Percentiles rank a stretch among this genome's conserved stretches.
These are phyloP conservation scores for Triticum aestivum DNA, from an alignment of 176 grass and related monocot genomes.

Conservation along the genomic window DNA sequence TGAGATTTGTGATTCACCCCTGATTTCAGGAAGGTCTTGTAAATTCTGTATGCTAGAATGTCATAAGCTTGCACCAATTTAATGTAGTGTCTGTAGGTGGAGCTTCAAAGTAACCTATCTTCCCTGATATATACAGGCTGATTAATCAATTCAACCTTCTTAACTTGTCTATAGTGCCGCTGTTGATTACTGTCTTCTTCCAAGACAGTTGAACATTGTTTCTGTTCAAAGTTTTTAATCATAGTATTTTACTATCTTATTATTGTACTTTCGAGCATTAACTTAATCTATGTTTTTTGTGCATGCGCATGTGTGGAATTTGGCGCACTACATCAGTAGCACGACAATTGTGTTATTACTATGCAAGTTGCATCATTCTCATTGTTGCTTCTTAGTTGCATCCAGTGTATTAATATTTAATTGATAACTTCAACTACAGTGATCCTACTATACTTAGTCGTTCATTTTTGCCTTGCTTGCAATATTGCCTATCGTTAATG, in stretches of 20 bases:
- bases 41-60: conserved; percentile 89
- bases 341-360: neutral
- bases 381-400: conserved; percentile 14
- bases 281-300: neutral
- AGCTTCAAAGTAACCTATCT: conserved; percentile 43
- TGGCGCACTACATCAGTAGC: neutral
- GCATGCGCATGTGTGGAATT: neutral
- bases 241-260: neutral
- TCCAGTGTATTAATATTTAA: neutral
- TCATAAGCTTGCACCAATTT: conserved; percentile 47
- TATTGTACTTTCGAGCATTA: neutral
- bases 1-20: conserved; percentile 43
- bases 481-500: neutral
- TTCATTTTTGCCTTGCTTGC: neutral
- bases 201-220: conserved; percentile 1
- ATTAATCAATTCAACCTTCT: conserved; percentile 38
- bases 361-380: neutral
- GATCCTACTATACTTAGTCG: neutral
- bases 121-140: conserved; percentile 43
- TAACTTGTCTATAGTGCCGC: conserved; percentile 31
- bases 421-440: neutral
- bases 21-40: conserved; percentile 55
- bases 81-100: conserved; percentile 40
- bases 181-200: conserved; percentile 30
- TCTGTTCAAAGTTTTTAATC: conserved; percentile 10